Base-by-base conservation (phyloP, 768 basidiomycete genomes). In the Agaricus blazei region DNA sequence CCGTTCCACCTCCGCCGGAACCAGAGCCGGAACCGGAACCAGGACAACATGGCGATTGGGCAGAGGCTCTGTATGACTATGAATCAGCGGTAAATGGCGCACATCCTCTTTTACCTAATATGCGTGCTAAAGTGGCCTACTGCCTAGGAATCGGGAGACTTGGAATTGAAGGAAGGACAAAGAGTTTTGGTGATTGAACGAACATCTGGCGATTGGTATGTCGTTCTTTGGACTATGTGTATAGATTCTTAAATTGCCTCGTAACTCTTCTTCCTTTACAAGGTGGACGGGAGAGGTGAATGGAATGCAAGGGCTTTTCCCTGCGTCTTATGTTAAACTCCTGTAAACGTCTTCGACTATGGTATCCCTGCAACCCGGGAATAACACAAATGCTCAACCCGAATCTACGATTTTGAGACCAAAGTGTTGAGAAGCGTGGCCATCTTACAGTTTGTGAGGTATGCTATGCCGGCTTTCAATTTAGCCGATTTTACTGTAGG, bases 131-230 rank as follows among this genome's bases (percentile, higher is more conserved):
- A 57, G 51, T 59, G 47, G 37, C 29, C 23, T 11, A 49, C n/a
- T 38, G 23, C 23, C 58, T 54, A 91, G 89, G 89, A 90, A 58
- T 66, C 83, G 15, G 84, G 77, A 5, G 90, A 92, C 73, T 71
- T 92, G 34, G 65, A 71, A 37, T 71, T 92, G 54, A 72, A 74
- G 42, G 80, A 77, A 48, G 78, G 80, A 9, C 73, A 83, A 62
- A 75, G 77, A 43, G 75, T 92, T n/a, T 67, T 82, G 56, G 76
- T 91, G 38, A 76, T 80, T 4, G 85, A 85, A 60, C 76, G 73
- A 60, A 82, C 84, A 4, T 88, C 87, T 9, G 84, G 83, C 24
- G 90, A 91, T 61, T 92, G 90, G 90, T 90, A 57, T 19, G 84
- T 65, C 61, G 40, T 58, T 53, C 24, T 27, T n/a, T 11, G n/a